These are phyloP conservation scores for Paramecium caudatum DNA, from an alignment of 73 alveolate species.

Conservation along the genomic window DNA sequence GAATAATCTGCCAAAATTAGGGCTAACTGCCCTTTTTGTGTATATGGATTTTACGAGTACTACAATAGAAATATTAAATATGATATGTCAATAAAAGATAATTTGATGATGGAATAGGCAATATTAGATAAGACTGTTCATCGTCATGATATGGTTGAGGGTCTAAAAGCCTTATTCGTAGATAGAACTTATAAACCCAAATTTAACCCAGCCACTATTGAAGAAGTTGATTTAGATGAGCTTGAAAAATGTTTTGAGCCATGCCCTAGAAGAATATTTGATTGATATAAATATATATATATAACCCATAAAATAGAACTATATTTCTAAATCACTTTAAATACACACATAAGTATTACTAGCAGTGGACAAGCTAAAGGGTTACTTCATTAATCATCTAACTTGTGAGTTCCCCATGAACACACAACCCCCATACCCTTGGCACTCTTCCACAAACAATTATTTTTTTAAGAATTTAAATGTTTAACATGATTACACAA, in stretches of 20 bases:
- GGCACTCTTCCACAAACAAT: too few relatives aligned
- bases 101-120: constrained; percentile 16
- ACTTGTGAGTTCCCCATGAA: too few relatives aligned
- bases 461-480: too few relatives aligned
- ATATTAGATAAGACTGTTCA: not conserved
- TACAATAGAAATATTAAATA: not conserved
- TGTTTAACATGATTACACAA: too few relatives aligned
- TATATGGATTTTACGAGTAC: constrained; percentile 2
- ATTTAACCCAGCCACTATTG: constrained; percentile 8
- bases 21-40: not conserved
- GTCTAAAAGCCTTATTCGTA: constrained; percentile 21
- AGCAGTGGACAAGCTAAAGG: too few relatives aligned
- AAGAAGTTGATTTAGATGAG: constrained; percentile 10
- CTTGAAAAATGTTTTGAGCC: constrained; percentile 37
- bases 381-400: too few relatives aligned
- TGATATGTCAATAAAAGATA: constrained; percentile 11
- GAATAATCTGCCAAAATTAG: not conserved
- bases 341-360: too few relatives aligned
- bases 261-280: not conserved
- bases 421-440: too few relatives aligned
- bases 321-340: too few relatives aligned
- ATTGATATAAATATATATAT: too few relatives aligned
- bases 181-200: not conserved
- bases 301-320: too few relatives aligned
- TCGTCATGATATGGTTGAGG: constrained; percentile 11